Evolutionary conservation across 805 yeast genomes (phyloP), one percentile per base, ranked within the genome.

Genomic region (Sugiyamaella chiloensis): DNA sequence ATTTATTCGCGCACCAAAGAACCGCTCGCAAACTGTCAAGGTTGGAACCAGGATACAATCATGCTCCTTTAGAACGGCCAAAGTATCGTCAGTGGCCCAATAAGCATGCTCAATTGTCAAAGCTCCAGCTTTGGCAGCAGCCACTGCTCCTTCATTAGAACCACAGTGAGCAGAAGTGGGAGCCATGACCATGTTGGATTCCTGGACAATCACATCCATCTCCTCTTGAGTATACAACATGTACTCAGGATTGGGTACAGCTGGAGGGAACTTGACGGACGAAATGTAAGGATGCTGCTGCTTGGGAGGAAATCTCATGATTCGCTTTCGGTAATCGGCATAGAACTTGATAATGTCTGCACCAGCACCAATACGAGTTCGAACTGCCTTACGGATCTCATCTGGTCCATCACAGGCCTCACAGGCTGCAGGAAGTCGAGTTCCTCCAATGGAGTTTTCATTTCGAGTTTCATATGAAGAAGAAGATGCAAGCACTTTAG

Each of bases 221-320:
- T 39, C 42, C 16, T 39, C 42, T 19, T 39, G 42, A 9, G 42
- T 39, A 11, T 6, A 39, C 4, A 39, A 29, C 42, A 39, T 39
- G 16, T 23, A 39, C 30, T 39, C 42, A 14, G 42, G 42, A 39
- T 39, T 39, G 4, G 42, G 42, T 11, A 19, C 24, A 11, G 16
- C 30, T 11, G 42, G 42, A 12, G 42, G 42, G 17, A 39, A 39
- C 31, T 39, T 39, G 27, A 39, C 42, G 8, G 42, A 39, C 6
- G 42, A 14, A 39, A 39, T 39, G 16, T 39, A 39, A 17, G 42
- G 42, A 19, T 39, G 42, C 30, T 39, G 42, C 30, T 39, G 42
- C 42, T 39, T 39, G n/a, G 42, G 42, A 3, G 42, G 42, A 11
- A 39, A 39, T 19, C 42, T 16, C 42, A 39, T 39, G 31, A 39